phyloP scores from a whole-genome alignment of 75 land plant species.

The Adiantum capillusveneris region DNA sequence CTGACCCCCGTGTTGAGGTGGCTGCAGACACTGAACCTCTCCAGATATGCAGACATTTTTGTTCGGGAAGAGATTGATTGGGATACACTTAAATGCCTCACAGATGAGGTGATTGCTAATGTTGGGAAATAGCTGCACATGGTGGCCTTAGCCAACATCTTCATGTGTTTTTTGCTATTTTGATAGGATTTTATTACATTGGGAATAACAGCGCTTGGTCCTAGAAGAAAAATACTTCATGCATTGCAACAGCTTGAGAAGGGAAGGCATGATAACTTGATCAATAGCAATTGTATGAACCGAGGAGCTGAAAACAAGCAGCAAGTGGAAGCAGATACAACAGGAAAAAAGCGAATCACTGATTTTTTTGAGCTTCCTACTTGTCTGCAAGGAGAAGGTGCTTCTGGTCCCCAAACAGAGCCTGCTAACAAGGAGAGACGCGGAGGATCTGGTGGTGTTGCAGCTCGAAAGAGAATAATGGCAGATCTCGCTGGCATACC shows the following conservation, averaged over 20 bases:
- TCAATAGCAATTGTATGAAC: neutral
- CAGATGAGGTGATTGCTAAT: slow-evolving; percentile 66
- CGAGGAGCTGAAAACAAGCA: slow-evolving; percentile 5
- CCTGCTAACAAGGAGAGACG: slow-evolving; percentile 11
- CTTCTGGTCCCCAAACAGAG: neutral
- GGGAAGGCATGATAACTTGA: slow-evolving; percentile 1
- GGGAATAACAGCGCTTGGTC: slow-evolving; percentile 78
- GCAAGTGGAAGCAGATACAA: slow-evolving; percentile 11
- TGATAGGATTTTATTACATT: slow-evolving; percentile 66
- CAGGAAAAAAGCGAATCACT: slow-evolving; percentile 66
- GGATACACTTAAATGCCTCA: slow-evolving; percentile 76
- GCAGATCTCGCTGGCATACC: slow-evolving; percentile 33
- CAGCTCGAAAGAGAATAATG: neutral
- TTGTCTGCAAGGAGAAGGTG: slow-evolving; percentile 3
- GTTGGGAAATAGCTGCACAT: too few relatives aligned
- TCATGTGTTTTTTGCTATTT: slow-evolving; percentile 2
- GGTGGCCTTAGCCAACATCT: too few relatives aligned
- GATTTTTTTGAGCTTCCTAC: slow-evolving; percentile 53
- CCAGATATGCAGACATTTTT: slow-evolving; percentile 68
- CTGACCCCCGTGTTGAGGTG: slow-evolving; percentile 46
- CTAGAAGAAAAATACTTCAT: slow-evolving; percentile 80
- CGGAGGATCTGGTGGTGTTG: slow-evolving; percentile 9
- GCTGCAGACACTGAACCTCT: slow-evolving; percentile 51
- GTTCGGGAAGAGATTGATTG: slow-evolving; percentile 86
- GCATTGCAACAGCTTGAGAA: slow-evolving; percentile 56